These are phyloP conservation scores for Tephrocybe sp. DNA, from an alignment of 768 basidiomycete species.

Conservation along the genomic window DNA sequence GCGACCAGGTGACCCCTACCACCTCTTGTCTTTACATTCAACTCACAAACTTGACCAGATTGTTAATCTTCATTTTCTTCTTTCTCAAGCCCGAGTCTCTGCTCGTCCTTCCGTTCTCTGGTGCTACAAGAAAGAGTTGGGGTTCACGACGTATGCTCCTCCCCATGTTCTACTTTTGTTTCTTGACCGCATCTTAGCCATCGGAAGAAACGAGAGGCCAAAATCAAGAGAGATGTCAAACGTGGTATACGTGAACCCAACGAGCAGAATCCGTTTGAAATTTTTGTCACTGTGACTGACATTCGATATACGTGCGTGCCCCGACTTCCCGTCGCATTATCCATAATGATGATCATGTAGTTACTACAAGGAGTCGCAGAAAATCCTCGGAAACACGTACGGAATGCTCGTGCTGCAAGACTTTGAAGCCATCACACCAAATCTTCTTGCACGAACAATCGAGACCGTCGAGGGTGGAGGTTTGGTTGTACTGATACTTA, in stretches of 20 bases:
- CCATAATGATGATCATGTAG: not conserved
- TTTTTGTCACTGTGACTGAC: conserved; percentile 97
- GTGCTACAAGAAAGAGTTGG: conserved; percentile 99
- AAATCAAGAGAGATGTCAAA: conserved; percentile 95
- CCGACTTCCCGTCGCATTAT: not conserved
- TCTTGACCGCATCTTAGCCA: conserved; percentile 47
- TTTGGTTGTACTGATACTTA: conserved; percentile 81
- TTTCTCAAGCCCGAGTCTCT: conserved; percentile 88
- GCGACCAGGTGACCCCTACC: conserved; percentile 74
- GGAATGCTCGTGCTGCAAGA: conserved; percentile 97
- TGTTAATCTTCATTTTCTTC: conserved; percentile 92
- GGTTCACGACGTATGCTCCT: conserved; percentile 81
- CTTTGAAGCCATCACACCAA: conserved; percentile 97
- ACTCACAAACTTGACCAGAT: conserved; percentile 42
- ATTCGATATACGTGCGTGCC: conserved; percentile 88
- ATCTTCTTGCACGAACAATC: conserved; percentile 92
- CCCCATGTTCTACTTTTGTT: conserved; percentile 1
- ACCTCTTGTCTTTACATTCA: not conserved
- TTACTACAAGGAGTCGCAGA: conserved; percentile 20
- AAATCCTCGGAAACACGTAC: conserved; percentile 84
- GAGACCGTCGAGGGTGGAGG: conserved; percentile 98
- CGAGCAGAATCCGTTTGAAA: conserved; percentile 96
- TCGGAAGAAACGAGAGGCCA: conserved; percentile 94
- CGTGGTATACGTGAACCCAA: conserved; percentile 91
- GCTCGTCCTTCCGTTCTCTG: conserved; percentile 90